Evolutionary conservation across 352 stramenopile genomes (phyloP).

Genomic region (Phytophthora litchii): DNA sequence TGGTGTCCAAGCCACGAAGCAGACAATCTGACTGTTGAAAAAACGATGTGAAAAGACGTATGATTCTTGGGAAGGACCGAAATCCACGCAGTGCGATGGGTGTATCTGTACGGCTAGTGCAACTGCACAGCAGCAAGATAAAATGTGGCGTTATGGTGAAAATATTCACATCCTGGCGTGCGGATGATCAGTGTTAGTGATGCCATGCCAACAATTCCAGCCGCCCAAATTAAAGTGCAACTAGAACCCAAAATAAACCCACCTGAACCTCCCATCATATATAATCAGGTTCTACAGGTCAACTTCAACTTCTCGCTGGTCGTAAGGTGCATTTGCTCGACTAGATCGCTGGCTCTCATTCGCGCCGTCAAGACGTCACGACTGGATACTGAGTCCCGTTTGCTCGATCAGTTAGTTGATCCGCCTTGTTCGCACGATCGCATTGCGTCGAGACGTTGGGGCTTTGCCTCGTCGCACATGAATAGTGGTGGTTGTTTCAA

Average conservation of each 20-base stretch:
- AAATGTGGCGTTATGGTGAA: slow-evolving; percentile 7
- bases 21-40: slow-evolving; percentile 7
- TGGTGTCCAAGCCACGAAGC: background rate
- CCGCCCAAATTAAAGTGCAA: too few relatives aligned
- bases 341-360: slow-evolving; percentile 1
- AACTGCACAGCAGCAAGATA: slow-evolving; percentile 31
- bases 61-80: slow-evolving; percentile 9
- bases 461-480: slow-evolving; percentile 26
- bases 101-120: background rate
- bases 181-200: background rate
- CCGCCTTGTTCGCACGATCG: slow-evolving; percentile 16
- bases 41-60: slow-evolving; percentile 7
- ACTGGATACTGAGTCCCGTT: slow-evolving; percentile 19
- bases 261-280: background rate
- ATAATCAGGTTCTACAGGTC: slow-evolving; percentile 13
- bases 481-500: slow-evolving; percentile 22
- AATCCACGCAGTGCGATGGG: background rate
- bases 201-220: too few relatives aligned
- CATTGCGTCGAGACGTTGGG: slow-evolving; percentile 5
- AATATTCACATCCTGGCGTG: slow-evolving; percentile 28
- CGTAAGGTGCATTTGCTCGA: slow-evolving; percentile 8
- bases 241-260: too few relatives aligned
- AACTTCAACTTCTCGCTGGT: slow-evolving; percentile 36
- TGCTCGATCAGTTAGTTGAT: slow-evolving; percentile 6
- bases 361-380: slow-evolving; percentile 6